phyloP scores from a whole-genome alignment of 2,329 filamentous ascomycete species.

The Colletotrichum sp. region DNA sequence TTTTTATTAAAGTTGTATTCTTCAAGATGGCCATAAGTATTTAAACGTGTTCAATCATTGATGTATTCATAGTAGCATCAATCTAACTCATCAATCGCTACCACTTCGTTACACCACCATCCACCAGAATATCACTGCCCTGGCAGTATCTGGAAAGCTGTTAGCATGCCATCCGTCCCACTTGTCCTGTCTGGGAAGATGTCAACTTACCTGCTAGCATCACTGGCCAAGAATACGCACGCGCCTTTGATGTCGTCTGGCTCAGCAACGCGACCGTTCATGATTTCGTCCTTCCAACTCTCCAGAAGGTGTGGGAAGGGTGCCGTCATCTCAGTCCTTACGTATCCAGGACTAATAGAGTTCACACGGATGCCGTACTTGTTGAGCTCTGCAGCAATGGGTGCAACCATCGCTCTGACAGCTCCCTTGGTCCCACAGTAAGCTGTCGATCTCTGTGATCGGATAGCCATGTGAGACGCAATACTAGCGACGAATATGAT shows the following conservation, averaged over 20 bases:
- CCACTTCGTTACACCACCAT: conserved; percentile 48
- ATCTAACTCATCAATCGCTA: conserved; percentile 13
- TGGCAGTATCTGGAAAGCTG: conserved; percentile 36
- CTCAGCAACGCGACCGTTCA: conserved; percentile 50
- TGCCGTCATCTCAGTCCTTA: conserved; percentile 27
- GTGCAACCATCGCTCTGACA: conserved; percentile 18
- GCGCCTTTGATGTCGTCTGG: conserved; percentile 56
- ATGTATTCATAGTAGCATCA: background rate
- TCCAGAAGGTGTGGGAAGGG: conserved; percentile 51
- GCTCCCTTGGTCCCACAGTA: conserved; percentile 20
- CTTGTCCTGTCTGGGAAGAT: no score
- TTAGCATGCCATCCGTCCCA: accelerated
- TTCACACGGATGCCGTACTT: conserved; percentile 11
- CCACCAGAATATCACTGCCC: conserved; percentile 49
- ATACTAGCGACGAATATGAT: conserved; percentile 61
- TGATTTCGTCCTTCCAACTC: conserved; percentile 53
- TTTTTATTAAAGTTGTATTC: background rate
- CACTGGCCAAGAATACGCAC: conserved; percentile 52
- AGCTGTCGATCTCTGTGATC: conserved; percentile 48
- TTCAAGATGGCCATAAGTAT: background rate
- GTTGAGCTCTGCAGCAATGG: conserved; percentile 15
- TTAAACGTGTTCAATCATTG: background rate
- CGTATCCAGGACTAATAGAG: conserved; percentile 20
- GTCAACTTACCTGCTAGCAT: conserved; percentile 47
- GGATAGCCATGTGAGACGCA: conserved; percentile 55